Evolutionary conservation across 352 stramenopile genomes (phyloP).

Genomic region (Halophytophthora batemanensis): DNA sequence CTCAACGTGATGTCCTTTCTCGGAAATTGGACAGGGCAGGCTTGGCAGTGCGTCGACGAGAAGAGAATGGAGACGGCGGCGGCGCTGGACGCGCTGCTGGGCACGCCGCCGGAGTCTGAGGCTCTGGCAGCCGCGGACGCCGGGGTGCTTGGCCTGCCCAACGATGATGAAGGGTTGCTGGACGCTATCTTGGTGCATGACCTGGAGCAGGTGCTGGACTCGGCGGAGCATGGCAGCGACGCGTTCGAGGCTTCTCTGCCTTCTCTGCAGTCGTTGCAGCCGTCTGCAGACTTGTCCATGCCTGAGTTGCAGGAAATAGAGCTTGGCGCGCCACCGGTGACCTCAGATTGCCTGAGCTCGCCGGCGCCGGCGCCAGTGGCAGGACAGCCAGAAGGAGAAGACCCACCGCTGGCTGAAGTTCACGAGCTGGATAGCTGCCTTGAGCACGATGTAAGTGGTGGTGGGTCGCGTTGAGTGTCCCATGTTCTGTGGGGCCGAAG

Average conservation of each 20-base stretch:
- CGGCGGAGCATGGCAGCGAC: slow-evolving; percentile 2
- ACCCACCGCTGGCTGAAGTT: not conserved
- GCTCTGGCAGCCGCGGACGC: no score
- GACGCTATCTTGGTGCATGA: slow-evolving; percentile 4
- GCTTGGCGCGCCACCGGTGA: not conserved
- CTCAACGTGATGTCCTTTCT: no score
- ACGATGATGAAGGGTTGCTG: slow-evolving; percentile 3
- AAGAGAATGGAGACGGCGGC: no score
- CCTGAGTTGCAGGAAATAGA: not conserved
- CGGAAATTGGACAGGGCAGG: no score
- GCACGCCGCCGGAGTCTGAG: no score
- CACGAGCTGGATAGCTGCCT: not conserved
- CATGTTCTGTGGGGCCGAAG: no score
- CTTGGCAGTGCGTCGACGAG: no score
- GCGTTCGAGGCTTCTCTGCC: slow-evolving; percentile 5
- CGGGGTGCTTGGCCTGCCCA: no score
- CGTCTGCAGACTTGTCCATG: not conserved
- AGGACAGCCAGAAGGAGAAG: no score
- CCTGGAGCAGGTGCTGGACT: slow-evolving; percentile 8
- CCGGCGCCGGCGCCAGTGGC: not conserved
- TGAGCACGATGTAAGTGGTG: not conserved
- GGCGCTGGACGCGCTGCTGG: no score
- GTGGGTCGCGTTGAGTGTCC: not conserved
- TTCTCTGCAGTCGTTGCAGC: slow-evolving; percentile 1
- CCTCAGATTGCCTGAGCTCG: not conserved